Evolutionary conservation across 2,329 filamentous ascomycete species (phyloP), one percentile per base, ranked within the genome.

Genomic region (Aspergillus fijiensis): DNA sequence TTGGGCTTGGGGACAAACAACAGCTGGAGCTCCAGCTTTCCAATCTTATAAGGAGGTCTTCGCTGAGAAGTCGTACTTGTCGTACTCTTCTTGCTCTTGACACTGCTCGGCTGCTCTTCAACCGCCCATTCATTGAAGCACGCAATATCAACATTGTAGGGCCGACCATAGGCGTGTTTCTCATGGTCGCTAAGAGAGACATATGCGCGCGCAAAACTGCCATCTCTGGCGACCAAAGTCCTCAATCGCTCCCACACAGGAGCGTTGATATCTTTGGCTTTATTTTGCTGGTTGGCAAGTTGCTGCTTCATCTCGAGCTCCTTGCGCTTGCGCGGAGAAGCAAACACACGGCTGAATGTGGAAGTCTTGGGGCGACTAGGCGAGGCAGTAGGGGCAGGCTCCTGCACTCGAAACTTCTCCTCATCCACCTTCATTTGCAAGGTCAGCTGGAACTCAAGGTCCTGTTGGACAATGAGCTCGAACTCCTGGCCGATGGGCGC

Each of bases 81-180:
- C 64, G 85, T 87, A 48, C 87, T 85, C 64, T 90, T 90, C 85
- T 98, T 98, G 82, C 91, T 97, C 84, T 96, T 96, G 63, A 96
- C 89, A 76, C 92, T 97, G 70, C 88, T 96, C 5, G 89, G 86
- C 62, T 82, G 83, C 67, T 95, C 91, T 73, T 99, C 95, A 3
- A 90, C 88, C 0, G 95, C 95, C 95, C 95, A 99, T 79, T 99
- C 95, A 71, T 99, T 99, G 84, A 98, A 99, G 77, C 92, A 96
- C 19, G 92, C 90, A 58, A 98, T 87, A 68, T 98, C 93, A 16
- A 93, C 91, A 63, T 88, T 88, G 70, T 94, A 89, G 9, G 92
- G 92, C 19, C 95, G 88, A 39, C 95, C 95, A 70, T 90, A 99
- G 71, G 93, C 95, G 63, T 89, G 85, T 57, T 86, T 82, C 77